Conservation (phyloP, 192 early-diverging fungal species). For the Funneliformis geosporum region DNA sequence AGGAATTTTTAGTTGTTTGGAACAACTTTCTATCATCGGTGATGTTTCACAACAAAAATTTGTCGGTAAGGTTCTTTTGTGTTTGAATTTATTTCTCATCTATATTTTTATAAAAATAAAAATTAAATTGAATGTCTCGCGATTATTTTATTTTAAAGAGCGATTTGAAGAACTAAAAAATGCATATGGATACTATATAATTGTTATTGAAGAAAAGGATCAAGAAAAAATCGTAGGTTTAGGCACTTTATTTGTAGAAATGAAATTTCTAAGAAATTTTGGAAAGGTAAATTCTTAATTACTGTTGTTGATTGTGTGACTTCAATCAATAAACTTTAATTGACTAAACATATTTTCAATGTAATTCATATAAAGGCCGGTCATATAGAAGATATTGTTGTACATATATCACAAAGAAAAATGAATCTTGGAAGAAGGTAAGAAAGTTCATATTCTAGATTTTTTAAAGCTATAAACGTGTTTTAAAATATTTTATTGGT, state of each 20-base stretch:
- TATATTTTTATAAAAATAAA: not conserved
- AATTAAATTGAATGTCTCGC: not conserved
- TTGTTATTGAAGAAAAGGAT: conserved; percentile 80
- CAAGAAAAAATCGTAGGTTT: conserved; percentile 71
- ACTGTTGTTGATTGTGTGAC: not conserved
- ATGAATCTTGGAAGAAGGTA: conserved; percentile 65
- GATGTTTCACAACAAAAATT: conserved; percentile 70
- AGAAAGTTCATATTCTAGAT: not conserved
- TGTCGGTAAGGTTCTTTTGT: conserved; percentile 44
- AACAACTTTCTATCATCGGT: conserved; percentile 80
- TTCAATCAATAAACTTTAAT: not conserved
- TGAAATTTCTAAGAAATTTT: conserved; percentile 84
- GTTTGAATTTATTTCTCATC: not conserved
- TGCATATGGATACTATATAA: conserved; percentile 67
- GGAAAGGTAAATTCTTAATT: conserved; percentile 53
- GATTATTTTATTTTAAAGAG: conserved; percentile 40
- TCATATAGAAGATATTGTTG: conserved; percentile 90
- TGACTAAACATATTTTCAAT: not conserved
- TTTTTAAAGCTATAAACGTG: not conserved
- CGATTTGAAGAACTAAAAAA: conserved; percentile 76
- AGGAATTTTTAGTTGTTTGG: conserved; percentile 63
- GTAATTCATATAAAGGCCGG: conserved; percentile 56
- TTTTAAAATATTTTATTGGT: not conserved
- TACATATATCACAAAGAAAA: conserved; percentile 72
- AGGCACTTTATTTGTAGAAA: conserved; percentile 86